These are phyloP conservation scores for Solioccasus polychromus DNA, from an alignment of 768 basidiomycete species.

Conservation along the genomic window DNA sequence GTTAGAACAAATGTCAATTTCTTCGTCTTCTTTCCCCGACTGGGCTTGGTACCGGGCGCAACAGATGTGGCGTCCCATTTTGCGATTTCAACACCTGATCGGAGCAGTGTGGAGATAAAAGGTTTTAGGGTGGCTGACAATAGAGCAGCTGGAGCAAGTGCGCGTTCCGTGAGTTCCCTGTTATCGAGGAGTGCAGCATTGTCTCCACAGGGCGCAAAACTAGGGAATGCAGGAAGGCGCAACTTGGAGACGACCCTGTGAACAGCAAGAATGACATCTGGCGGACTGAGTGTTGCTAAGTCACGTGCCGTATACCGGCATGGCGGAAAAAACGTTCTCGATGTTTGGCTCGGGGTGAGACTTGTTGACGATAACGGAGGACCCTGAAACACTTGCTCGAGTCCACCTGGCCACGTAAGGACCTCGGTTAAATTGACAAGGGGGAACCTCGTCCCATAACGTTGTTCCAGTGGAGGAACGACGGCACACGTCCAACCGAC, in stretches of 20 bases:
- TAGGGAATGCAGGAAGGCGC: conserved; percentile 21
- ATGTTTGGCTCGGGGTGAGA: conserved; percentile 1
- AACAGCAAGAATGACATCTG: conserved; percentile 30
- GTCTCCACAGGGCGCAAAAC: conserved; percentile 6
- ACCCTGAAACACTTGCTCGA: conserved; percentile 15
- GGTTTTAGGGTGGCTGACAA: conserved; percentile 32
- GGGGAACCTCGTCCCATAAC: conserved; percentile 17
- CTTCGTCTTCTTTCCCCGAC: conserved; percentile 23
- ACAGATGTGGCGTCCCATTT: conserved; percentile 30
- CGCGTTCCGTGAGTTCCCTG: conserved; percentile 19
- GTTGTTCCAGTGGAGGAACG: conserved; percentile 21
- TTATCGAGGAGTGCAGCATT: conserved; percentile 7
- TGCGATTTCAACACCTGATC: conserved; percentile 31
- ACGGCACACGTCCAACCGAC: conserved; percentile 23
- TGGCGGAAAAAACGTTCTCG: conserved; percentile 5
- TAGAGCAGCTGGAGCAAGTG: conserved; percentile 37
- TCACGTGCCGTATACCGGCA: conserved; percentile 23
- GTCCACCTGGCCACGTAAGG: conserved; percentile 14
- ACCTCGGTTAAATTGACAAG: conserved; percentile 15
- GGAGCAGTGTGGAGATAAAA: conserved; percentile 34
- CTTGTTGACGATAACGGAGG: conserved; percentile 4
- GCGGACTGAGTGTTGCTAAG: conserved; percentile 18
- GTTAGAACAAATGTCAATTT: conserved; percentile 32
- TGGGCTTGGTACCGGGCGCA: conserved; percentile 14
- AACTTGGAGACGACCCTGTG: conserved; percentile 21